Conservation (phyloP, 1,139 yeast genomes). For the Hanseniaspora uvarum region DNA sequence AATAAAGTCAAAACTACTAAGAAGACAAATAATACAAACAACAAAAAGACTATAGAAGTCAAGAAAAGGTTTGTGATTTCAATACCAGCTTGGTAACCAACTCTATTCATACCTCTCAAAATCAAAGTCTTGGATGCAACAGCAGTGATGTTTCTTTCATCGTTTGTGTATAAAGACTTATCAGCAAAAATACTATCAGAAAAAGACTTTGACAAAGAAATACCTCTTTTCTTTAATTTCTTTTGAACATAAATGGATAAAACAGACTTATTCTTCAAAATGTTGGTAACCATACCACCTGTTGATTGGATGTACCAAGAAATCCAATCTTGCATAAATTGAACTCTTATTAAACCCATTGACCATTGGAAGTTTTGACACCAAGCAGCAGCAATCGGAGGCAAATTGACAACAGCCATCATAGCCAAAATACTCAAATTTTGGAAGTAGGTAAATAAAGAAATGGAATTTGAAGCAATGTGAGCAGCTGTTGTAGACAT, state of each 20-base stretch:
- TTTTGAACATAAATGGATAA: constrained; percentile 74
- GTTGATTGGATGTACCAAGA: constrained; percentile 96
- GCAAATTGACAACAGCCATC: constrained; percentile 90
- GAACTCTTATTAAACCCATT: constrained; percentile 70
- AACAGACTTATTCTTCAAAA: constrained; percentile 46
- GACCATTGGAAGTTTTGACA: constrained; percentile 96
- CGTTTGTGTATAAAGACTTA: constrained; percentile 52
- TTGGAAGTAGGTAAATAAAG: constrained; percentile 88
- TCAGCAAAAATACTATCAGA: constrained; percentile 41
- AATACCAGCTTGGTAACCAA: constrained; percentile 70
- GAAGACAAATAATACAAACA: constrained; percentile 67
- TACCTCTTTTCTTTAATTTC: constrained; percentile 18
- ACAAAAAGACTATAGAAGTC: constrained; percentile 74
- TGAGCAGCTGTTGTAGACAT: constrained; percentile 73
- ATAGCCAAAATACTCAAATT: constrained; percentile 83
- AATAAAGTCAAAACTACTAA: constrained; percentile 54
- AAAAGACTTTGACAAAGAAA: constrained; percentile 25
- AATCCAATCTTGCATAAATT: constrained; percentile 77
- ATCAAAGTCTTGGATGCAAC: constrained; percentile 57
- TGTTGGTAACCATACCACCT: constrained; percentile 76
- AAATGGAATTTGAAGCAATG: constrained; percentile 88
- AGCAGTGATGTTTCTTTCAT: constrained; percentile 47
- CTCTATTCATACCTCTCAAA: constrained; percentile 85
- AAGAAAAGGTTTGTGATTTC: constrained; percentile 78
- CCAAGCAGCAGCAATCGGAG: constrained; percentile 98